A percentile compares a stretch with the other conserved stretches of the same genome.
Evolutionary conservation across 306 rosid species (phyloP).

Genomic region (Sicyos baderoa): DNA sequence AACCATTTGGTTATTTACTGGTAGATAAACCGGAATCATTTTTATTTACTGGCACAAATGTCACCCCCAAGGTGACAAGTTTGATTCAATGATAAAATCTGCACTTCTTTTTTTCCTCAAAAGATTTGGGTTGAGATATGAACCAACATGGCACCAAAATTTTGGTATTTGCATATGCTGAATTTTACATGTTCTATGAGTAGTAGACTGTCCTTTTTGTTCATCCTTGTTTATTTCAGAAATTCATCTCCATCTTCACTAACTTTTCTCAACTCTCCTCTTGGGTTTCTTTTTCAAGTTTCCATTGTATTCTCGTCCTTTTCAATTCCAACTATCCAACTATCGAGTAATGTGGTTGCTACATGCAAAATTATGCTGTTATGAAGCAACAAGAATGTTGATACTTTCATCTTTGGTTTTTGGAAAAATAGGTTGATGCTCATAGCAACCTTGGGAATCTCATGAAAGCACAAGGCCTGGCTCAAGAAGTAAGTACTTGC

Average conservation of each 20-base stretch:
- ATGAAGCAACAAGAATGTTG: background rate
- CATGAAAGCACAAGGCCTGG: conserved; percentile 59
- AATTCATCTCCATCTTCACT: background rate
- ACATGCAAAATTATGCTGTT: background rate
- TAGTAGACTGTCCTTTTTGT: background rate
- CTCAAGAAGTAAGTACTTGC: conserved; percentile 71
- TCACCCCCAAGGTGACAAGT: background rate
- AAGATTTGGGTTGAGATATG: background rate
- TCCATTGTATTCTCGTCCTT: background rate
- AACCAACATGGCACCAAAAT: background rate
- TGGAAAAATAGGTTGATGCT: conserved; percentile 46
- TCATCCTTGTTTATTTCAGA: background rate
- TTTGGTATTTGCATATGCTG: background rate
- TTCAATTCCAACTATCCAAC: too few species aligned
- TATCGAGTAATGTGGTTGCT: background rate
- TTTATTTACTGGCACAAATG: background rate
- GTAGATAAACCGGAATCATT: background rate
- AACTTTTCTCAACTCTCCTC: background rate
- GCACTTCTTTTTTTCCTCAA: background rate
- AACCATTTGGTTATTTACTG: background rate
- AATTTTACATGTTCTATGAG: background rate
- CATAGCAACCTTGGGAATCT: conserved; percentile 59
- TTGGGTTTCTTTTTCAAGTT: background rate
- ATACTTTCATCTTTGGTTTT: conserved; percentile 17
- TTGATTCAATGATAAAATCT: background rate